Evolutionary conservation across 1,284 basidiomycete species (phyloP), one percentile per base, ranked within the genome.

Genomic region (Chiua sp.): DNA sequence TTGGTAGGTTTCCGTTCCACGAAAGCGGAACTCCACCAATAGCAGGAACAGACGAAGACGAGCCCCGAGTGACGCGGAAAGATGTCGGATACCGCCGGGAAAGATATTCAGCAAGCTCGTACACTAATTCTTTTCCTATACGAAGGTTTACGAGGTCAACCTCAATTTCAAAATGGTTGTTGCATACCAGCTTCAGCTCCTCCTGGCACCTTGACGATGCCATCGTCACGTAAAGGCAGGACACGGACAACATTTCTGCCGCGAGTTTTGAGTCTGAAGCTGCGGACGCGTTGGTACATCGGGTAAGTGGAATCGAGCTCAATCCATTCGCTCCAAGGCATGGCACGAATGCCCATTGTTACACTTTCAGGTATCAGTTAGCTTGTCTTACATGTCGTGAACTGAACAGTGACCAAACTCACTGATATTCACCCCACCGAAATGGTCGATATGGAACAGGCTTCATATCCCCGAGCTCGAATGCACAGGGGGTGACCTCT

Each of bases 251-350:
- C 79, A 5, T 78, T 77, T 20, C 76, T 68, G 16, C 84, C 85
- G 37, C 83, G 80, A 20, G 79, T 83, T 47, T 71, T 63, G 56
- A 90, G 77, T 51, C 87, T 81, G 59, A 80, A 77, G n/a, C 78
- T 72, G 52, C 83, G 81, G 48, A 90, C 81, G 20, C 73, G 77
- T 64, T 87, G 81, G 66, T 84, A 87, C 37, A 70, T 67, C 23
- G 75, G 68, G 64, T 84, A 87, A 57, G 83, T 76, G 55, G 80
- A 76, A 71, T 90, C 88, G 26, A 88, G 77, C 79, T 89, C 87
- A 51, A 88, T 82, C 87, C 88, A 89, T 56, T 87, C 83, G 42
- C 79, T 79, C 83, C 84, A 89, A 15, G 76, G 77, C 86, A 90
- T 88, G 58, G 71, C 75, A 32, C 86, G 81, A 62, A 88, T 85